These are phyloP conservation scores for Bromus sterilis DNA, from an alignment of 176 grass and related monocot genomes.

Conservation along the genomic window DNA sequence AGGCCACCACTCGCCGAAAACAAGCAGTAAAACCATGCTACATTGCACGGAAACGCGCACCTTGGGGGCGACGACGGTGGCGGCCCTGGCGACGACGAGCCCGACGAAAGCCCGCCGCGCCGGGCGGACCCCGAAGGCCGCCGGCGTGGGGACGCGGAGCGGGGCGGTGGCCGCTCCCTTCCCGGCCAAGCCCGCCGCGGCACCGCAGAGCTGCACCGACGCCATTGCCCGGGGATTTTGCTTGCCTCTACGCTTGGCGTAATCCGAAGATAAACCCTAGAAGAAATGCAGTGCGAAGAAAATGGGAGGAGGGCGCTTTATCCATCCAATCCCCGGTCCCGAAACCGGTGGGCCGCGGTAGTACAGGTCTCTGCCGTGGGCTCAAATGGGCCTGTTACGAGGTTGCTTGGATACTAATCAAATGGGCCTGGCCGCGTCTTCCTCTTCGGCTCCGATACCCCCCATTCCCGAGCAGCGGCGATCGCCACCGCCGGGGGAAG, in stretches of 20 bases:
- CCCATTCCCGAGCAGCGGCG: background rate
- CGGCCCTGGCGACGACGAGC: constrained; percentile 49
- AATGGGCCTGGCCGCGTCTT: background rate
- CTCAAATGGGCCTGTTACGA: background rate
- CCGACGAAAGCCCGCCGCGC: constrained; percentile 2
- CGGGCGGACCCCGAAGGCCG: background rate
- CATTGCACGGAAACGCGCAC: constrained; percentile 26
- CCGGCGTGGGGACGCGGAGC: background rate
- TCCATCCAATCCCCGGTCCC: background rate
- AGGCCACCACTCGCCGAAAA: background rate
- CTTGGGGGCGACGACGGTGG: constrained; percentile 64
- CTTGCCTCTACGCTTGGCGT: too few species aligned
- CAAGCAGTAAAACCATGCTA: background rate
- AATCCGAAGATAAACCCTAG: constrained; percentile 28
- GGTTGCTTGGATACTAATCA: background rate
- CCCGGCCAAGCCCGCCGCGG: background rate
- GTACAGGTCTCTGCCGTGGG: background rate
- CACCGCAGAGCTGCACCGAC: constrained; percentile 19
- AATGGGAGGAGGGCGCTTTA: constrained; percentile 7
- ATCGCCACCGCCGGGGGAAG: constrained; percentile 16
- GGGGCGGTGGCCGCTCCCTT: background rate
- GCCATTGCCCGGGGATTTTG: constrained; percentile 27
- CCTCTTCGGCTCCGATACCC: background rate
- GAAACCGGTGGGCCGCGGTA: background rate
- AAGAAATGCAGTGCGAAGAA: background rate